Conservation (phyloP, 805 yeast species). For the Lachancea nothofagi region DNA sequence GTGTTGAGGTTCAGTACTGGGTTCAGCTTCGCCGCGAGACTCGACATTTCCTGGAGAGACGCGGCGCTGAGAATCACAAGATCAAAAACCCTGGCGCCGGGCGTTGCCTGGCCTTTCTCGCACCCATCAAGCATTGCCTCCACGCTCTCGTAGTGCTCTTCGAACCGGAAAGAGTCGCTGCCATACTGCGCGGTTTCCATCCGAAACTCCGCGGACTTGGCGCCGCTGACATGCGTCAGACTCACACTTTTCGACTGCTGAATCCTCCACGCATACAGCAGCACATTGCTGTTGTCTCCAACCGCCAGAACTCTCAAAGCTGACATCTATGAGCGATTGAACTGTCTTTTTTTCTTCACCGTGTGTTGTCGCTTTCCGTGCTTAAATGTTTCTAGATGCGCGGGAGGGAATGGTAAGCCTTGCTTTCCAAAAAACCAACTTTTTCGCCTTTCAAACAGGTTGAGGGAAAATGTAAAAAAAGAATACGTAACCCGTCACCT, state of each 20-base stretch:
- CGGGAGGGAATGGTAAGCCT: conserved; percentile 1
- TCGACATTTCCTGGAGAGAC: conserved; percentile 48
- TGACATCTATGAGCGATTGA: conserved; percentile 9
- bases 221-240: conserved; percentile 30
- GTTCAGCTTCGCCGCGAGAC: conserved; percentile 35
- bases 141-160: conserved; percentile 26
- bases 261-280: conserved; percentile 30
- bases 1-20: conserved; percentile 40
- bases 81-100: conserved; percentile 33
- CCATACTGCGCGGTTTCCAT: conserved; percentile 28
- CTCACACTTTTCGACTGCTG: conserved; percentile 34
- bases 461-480: neutral
- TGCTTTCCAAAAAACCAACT: conserved; percentile 4
- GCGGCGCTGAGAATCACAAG: conserved; percentile 42
- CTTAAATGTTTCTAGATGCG: neutral
- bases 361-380: neutral
- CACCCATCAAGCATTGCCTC: conserved; percentile 13
- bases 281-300: conserved; percentile 30
- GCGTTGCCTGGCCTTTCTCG: neutral
- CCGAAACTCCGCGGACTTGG: conserved; percentile 16
- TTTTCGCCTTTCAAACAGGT: neutral
- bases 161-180: conserved; percentile 20
- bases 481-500: too few relatives aligned
- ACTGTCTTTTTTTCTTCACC: neutral
- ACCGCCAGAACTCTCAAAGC: conserved; percentile 26